A percentile compares a stretch with the other conserved stretches of the same genome.
These are phyloP conservation scores for Globisporangium canariense DNA, from an alignment of 352 stramenopile genomes.

Conservation along the genomic window DNA sequence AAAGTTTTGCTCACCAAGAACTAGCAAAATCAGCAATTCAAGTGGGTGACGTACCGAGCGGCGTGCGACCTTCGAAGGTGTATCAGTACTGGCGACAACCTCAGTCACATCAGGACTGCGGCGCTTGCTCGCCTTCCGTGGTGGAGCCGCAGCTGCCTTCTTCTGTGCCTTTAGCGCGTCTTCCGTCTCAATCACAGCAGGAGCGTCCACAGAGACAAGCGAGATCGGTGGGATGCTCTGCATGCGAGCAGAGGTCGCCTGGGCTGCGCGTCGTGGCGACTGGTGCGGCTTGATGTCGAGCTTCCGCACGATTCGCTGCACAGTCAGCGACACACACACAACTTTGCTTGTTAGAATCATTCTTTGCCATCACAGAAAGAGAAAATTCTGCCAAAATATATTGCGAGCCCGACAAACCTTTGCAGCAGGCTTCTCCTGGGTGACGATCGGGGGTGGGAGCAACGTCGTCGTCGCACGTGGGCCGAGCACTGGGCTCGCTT, in stretches of 20 bases:
- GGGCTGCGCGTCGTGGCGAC: constrained; percentile 51
- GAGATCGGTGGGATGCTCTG: constrained; percentile 8
- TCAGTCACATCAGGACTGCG: constrained; percentile 19
- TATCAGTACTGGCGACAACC: constrained; percentile 9
- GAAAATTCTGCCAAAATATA: neutral
- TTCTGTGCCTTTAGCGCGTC: constrained; percentile 20
- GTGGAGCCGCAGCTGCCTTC: constrained; percentile 7
- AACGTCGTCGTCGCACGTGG: constrained; percentile 31
- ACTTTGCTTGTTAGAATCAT: neutral
- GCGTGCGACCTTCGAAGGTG: constrained; percentile 6
- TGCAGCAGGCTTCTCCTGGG: constrained; percentile 25
- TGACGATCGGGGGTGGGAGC: constrained; percentile 13
- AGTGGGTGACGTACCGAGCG: constrained; percentile 21
- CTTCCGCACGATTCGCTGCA: constrained; percentile 44
- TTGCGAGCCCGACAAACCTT: constrained; percentile 21
- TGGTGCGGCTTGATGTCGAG: constrained; percentile 79
- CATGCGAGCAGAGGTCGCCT: constrained; percentile 17
- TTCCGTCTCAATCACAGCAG: constrained; percentile 18
- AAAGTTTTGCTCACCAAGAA: neutral
- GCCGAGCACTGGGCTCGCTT: constrained; percentile 49
- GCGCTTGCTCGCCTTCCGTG: constrained; percentile 31
- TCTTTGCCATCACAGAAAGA: neutral
- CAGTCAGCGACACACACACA: neutral
- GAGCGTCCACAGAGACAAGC: constrained; percentile 25
- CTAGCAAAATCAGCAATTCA: neutral